Base-by-base conservation (phyloP, 306 rosid species). In the Alnus glutinosa region DNA sequence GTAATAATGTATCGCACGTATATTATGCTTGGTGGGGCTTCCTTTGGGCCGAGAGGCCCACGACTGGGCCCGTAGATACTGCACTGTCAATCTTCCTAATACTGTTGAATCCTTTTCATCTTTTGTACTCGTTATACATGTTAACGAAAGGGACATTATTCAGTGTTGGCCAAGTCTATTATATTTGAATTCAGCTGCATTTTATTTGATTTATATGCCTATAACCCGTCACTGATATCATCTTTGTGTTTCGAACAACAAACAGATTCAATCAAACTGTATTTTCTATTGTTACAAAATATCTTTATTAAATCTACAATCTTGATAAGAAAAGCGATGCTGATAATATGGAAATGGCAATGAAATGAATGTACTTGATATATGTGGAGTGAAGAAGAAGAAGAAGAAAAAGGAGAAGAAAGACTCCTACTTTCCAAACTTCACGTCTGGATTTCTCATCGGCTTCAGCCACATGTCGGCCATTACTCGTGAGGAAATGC, bases 401-500 rank as follows among this genome's bases (percentile, higher is more conserved):
- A 39, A 36, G 39, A 23, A 36, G 28, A 23, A 36, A 3, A 39
- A 30, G n/a, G 36, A 64, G 12, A 64, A 37, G 71, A 37, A 16
- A 67, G 15, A 8, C 72, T 67, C 23, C 72, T 67, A 90, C 72
- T 81, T 80, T 46, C 76, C 49, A 58, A 96, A 90, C 81, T 90
- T 96, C 63, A 96, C 87, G 68, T 93, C 89, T 70, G 98, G 99
- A 79, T 96, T 96, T 81, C 98, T 87, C 81, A 93, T 88, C 34
- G 91, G 86, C 84, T 88, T 96, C 81, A 96, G 98, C 99, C 99
- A 96, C 99, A 93, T 91, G 72, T 91, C 96, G 4, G 97, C 98
- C 89, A 93, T 88, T 30, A 91, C 90, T 69, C 99, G 73, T 1
- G 97, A 93, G 14, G 99, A 96, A 78, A 93, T 80, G 88, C 93